Evolutionary conservation across 768 basidiomycete species (phyloP).

Genomic region (Tephrocybe sp.): DNA sequence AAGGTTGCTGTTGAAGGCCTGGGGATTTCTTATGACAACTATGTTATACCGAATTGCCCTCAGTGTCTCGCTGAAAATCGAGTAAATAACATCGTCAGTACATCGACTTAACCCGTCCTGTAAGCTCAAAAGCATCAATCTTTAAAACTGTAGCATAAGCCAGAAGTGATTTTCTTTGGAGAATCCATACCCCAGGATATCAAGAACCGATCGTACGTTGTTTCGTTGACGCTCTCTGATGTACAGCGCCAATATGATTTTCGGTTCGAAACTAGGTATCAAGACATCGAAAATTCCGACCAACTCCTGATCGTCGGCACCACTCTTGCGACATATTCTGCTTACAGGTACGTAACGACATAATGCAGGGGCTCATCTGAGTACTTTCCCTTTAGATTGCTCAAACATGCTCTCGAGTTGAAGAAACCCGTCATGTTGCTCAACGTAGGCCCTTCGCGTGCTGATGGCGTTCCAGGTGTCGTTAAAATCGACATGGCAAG

Average conservation of each 20-base stretch:
- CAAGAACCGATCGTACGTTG: conserved; percentile 69
- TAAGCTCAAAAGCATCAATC: not conserved
- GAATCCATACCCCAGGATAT: conserved; percentile 74
- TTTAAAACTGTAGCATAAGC: conserved; percentile 59
- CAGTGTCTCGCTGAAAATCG: conserved; percentile 60
- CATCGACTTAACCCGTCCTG: too few relatives aligned
- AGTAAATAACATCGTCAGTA: conserved; percentile 57
- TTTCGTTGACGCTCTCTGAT: too few relatives aligned
- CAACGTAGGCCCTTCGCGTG: conserved; percentile 88
- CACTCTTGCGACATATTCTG: conserved; percentile 91
- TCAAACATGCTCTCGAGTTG: conserved; percentile 76
- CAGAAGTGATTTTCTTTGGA: conserved; percentile 86
- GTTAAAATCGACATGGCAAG: conserved; percentile 80
- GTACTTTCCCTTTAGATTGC: conserved; percentile 46
- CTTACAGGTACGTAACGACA: conserved; percentile 60
- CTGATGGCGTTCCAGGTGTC: conserved; percentile 65
- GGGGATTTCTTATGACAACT: conserved; percentile 73
- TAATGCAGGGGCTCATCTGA: not conserved
- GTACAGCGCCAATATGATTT: too few relatives aligned
- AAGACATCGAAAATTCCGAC: conserved; percentile 57
- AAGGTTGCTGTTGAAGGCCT: conserved; percentile 76
- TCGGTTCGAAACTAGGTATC: conserved; percentile 41
- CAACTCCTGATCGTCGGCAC: conserved; percentile 83
- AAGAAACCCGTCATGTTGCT: conserved; percentile 79
- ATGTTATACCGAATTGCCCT: conserved; percentile 78